Evolutionary conservation across 2,329 filamentous ascomycete species (phyloP).

Genomic region (Beauveria brongniartii): DNA sequence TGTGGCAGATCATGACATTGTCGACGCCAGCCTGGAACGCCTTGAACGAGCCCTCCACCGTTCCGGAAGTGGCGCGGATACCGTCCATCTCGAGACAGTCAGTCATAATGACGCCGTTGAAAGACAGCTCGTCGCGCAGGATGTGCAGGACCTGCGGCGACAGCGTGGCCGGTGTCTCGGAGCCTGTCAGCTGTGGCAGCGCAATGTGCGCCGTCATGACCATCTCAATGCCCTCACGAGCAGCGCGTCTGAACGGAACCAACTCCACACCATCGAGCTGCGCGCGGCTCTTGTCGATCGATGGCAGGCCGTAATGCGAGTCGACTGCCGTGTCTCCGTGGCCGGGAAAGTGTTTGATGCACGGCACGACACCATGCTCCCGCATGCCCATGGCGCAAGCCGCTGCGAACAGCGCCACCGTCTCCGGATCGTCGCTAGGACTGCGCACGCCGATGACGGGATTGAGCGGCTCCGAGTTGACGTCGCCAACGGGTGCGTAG

Average conservation of each 20-base stretch:
- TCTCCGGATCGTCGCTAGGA: slow-evolving; percentile 17
- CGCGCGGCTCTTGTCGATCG: slow-evolving; percentile 17
- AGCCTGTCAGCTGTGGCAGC: slow-evolving; percentile 16
- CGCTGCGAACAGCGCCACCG: slow-evolving; percentile 15
- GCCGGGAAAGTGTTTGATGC: slow-evolving; percentile 21
- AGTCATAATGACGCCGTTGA: slow-evolving; percentile 19
- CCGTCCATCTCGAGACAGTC: slow-evolving; percentile 22
- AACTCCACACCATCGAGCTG: slow-evolving; percentile 18
- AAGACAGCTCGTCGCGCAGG: slow-evolving; percentile 17
- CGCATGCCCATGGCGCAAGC: slow-evolving; percentile 17
- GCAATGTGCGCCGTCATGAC: slow-evolving; percentile 23
- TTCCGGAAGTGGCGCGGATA: slow-evolving; percentile 18
- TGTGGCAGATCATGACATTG: slow-evolving; percentile 23
- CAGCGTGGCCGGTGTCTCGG: slow-evolving; percentile 17
- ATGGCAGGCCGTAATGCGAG: slow-evolving; percentile 20
- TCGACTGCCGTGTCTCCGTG: slow-evolving; percentile 21
- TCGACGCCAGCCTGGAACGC: slow-evolving; percentile 20
- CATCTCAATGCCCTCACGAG: slow-evolving; percentile 19
- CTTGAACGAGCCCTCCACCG: slow-evolving; percentile 18
- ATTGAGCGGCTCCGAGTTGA: slow-evolving; percentile 21
- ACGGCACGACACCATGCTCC: slow-evolving; percentile 15
- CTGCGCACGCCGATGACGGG: slow-evolving; percentile 21
- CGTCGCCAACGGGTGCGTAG: slow-evolving; percentile 20
- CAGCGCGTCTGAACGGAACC: slow-evolving; percentile 17
- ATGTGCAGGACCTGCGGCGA: slow-evolving; percentile 18